Conservation (phyloP, 495 filamentous ascomycete genomes). For the Cryomyces antarcticus region DNA sequence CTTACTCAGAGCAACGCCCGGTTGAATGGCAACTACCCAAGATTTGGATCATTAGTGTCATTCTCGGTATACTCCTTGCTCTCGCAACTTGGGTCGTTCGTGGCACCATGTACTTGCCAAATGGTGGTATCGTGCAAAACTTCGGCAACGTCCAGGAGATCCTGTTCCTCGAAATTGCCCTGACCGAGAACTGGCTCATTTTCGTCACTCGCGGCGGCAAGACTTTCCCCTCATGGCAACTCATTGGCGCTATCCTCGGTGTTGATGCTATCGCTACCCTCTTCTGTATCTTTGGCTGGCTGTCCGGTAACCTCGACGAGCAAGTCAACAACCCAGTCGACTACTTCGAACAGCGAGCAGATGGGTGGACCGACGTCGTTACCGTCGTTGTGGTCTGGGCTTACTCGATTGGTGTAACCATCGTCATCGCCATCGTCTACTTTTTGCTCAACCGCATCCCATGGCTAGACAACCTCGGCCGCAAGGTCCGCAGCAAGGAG, state of each 20-base stretch:
- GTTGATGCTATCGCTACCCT: slow-evolving; percentile 51
- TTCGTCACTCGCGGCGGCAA: slow-evolving; percentile 57
- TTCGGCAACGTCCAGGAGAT: slow-evolving; percentile 51
- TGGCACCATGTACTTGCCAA: slow-evolving; percentile 40
- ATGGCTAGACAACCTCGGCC: slow-evolving; percentile 55
- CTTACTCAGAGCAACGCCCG: slow-evolving; percentile 47
- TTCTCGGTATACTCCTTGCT: slow-evolving; percentile 45
- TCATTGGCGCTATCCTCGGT: slow-evolving; percentile 48
- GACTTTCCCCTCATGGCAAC: slow-evolving; percentile 53
- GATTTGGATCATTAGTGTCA: slow-evolving; percentile 55
- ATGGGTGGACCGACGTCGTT: slow-evolving; percentile 51
- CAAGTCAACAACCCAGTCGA: slow-evolving; percentile 24
- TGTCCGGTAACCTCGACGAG: slow-evolving; percentile 25
- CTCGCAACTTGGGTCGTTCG: slow-evolving; percentile 50
- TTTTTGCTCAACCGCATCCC: slow-evolving; percentile 47
- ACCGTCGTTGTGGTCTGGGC: slow-evolving; percentile 62
- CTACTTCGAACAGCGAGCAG: slow-evolving; percentile 26
- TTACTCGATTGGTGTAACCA: slow-evolving; percentile 57
- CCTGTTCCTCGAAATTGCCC: slow-evolving; percentile 52
- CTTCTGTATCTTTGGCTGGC: slow-evolving; percentile 57
- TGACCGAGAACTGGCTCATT: slow-evolving; percentile 65
- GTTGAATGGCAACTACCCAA: slow-evolving; percentile 64
- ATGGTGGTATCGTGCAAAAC: slow-evolving; percentile 56
- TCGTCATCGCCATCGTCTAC: slow-evolving; percentile 64
- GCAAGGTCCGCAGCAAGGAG: slow-evolving; percentile 50